Conservation (phyloP, 345 rosid species). For the Citrus glauca region DNA sequence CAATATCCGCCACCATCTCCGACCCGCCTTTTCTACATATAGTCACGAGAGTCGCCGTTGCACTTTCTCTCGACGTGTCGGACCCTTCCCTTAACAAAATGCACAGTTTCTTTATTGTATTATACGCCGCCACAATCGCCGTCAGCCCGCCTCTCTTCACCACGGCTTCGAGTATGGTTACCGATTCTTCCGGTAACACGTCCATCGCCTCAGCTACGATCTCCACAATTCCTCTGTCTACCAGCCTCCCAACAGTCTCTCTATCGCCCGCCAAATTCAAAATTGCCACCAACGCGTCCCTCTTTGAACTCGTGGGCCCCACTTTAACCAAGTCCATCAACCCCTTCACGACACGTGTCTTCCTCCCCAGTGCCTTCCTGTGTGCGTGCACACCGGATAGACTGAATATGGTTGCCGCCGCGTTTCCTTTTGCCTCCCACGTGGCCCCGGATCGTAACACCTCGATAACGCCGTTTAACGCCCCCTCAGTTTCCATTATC, state of each 20-base stretch:
- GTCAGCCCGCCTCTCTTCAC: conserved; percentile 74
- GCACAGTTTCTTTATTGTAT: conserved; percentile 33
- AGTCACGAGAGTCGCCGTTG: conserved; percentile 64
- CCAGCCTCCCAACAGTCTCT: conserved; percentile 58
- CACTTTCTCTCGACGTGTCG: conserved; percentile 62
- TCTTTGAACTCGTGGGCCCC: conserved; percentile 48
- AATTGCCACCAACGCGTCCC: conserved; percentile 79
- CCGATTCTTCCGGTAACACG: conserved; percentile 65
- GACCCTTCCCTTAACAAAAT: conserved; percentile 68
- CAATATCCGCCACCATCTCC: conserved; percentile 62
- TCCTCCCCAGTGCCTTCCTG: conserved; percentile 60
- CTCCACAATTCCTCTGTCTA: conserved; percentile 71
- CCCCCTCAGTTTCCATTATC: conserved; percentile 82
- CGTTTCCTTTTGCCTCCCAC: conserved; percentile 94
- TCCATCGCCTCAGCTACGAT: conserved; percentile 38
- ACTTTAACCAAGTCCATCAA: conserved; percentile 54
- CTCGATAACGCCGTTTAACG: conserved; percentile 76
- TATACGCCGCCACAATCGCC: conserved; percentile 55
- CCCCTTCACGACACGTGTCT: conserved; percentile 63
- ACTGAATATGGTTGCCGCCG: conserved; percentile 87
- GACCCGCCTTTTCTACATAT: conserved; percentile 78
- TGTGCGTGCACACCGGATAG: conserved; percentile 48
- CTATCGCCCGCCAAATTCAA: conserved; percentile 67
- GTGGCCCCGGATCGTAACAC: conserved; percentile 77
- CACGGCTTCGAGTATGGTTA: conserved; percentile 57